A percentile compares a stretch with the other conserved stretches of the same genome.
Evolutionary conservation across 1,284 basidiomycete species (phyloP).

Genomic region (Salmacisia buchloeana): DNA sequence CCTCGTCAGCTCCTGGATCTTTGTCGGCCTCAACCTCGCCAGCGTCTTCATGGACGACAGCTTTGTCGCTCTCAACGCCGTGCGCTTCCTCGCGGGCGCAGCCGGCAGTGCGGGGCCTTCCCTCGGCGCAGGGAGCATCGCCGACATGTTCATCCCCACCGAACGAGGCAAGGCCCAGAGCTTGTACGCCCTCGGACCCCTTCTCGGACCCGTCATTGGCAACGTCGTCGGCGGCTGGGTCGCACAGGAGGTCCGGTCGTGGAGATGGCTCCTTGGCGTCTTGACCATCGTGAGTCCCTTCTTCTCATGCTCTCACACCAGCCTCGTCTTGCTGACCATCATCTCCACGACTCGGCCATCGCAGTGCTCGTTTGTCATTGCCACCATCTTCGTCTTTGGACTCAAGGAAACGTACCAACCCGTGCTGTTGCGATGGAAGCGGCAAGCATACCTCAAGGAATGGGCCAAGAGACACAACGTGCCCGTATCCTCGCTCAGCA

Average conservation of each 20-base stretch:
- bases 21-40: slow-evolving; percentile 49
- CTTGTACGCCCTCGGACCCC: slow-evolving; percentile 34
- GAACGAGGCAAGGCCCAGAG: slow-evolving; percentile 32
- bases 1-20: slow-evolving; percentile 34
- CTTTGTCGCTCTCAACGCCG: slow-evolving; percentile 40
- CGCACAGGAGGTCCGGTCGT: slow-evolving; percentile 19
- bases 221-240: slow-evolving; percentile 37
- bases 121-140: slow-evolving; percentile 38
- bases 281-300: slow-evolving; percentile 25
- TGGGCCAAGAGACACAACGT: neutral
- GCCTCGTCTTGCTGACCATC: slow-evolving; percentile 13
- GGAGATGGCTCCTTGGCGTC: slow-evolving; percentile 35
- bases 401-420: slow-evolving; percentile 39
- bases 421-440: slow-evolving; percentile 28
- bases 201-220: slow-evolving; percentile 40
- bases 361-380: slow-evolving; percentile 18
- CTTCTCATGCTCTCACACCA: neutral
- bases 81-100: slow-evolving; percentile 37
- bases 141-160: slow-evolving; percentile 38
- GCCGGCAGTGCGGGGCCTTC: slow-evolving; percentile 36
- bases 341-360: slow-evolving; percentile 9
- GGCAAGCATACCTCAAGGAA: slow-evolving; percentile 2
- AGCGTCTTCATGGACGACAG: slow-evolving; percentile 35
- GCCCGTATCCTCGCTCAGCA: neutral
- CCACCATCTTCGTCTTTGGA: slow-evolving; percentile 13